Evolutionary conservation across 306 rosid genomes (phyloP), one percentile per base, ranked within the genome.

Genomic region (Cicer cuneatum): DNA sequence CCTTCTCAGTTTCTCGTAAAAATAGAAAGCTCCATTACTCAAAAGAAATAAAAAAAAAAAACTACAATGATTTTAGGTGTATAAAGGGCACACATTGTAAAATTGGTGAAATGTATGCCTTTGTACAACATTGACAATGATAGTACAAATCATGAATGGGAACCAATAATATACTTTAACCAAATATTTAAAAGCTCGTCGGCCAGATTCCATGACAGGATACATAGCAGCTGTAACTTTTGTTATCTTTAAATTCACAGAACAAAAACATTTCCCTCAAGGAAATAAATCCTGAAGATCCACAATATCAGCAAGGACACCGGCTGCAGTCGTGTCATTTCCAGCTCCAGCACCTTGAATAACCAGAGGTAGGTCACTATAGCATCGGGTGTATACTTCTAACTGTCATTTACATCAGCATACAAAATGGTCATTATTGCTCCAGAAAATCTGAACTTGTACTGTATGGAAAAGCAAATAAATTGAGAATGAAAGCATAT

Each of bases 261-360:
- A 16, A 18, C 61, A 52, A 13, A 57, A 15, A 37, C 7, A 11
- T 61, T 29, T 37, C 35, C 29, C 80, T 86, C 75, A 88, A 16
- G 83, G 85, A 87, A 91, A 89, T 49, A 91, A 78, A 75, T 88
- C 91, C 72, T 88, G 98, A 76, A 93, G 65, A 80, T 91, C 98
- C 58, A 93, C 65, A 7, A 93, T 88, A 85, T 93, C 98, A 51
- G 98, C 98, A 72, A 93, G 97, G 42, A 93, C 98, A 60, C 98
- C 98, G 2, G 92, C 89, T 12, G 98, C 96, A 24, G 98, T 93
- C 7, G 97, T 91, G 85, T 91, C 98, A 33, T 91, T 91, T 65
- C 98, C 98, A 47, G 98, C 98, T 71, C 98, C 98, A 63, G 98
- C 98, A 18, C 98, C 97, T 87, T 91, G 98, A 85, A 93, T 88